These are phyloP conservation scores for Entelexis sorbosivorans DNA, from an alignment of 1,139 yeast species.

Conservation along the genomic window DNA sequence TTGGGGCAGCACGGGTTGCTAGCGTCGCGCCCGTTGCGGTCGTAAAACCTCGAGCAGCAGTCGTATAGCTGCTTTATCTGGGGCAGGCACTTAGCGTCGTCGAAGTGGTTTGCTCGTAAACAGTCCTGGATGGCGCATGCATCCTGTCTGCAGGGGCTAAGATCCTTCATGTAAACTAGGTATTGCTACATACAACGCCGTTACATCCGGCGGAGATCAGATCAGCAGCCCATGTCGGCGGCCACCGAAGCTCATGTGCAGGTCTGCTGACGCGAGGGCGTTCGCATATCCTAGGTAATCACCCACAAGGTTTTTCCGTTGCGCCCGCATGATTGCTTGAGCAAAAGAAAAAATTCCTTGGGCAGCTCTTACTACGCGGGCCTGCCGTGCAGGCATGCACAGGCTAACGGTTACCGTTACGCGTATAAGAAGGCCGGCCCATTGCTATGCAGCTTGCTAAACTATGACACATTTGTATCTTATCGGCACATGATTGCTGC, in stretches of 20 bases:
- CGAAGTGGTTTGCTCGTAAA: slow-evolving; percentile 41
- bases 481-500: slow-evolving; percentile 9
- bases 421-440: background rate
- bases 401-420: background rate
- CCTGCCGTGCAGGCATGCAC: background rate
- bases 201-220: background rate
- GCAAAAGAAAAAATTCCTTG: background rate
- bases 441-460: background rate
- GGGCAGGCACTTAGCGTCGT: slow-evolving; percentile 53
- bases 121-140: slow-evolving; percentile 41
- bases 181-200: background rate
- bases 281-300: background rate
- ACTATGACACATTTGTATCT: slow-evolving; percentile 1
- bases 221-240: background rate
- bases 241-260: background rate
- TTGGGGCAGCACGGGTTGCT: slow-evolving; percentile 58
- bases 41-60: slow-evolving; percentile 52
- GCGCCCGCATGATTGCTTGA: background rate
- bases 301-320: background rate
- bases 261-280: slow-evolving; percentile 2
- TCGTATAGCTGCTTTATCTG: slow-evolving; percentile 49
- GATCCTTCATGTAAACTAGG: slow-evolving; percentile 12
- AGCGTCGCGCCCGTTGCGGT: slow-evolving; percentile 42
- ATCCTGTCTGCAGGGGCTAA: slow-evolving; percentile 17
- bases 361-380: slow-evolving; percentile 2